Evolutionary conservation across 495 filamentous ascomycete species (phyloP), one percentile per base, ranked within the genome.

Genomic region (Annulohypoxylon maeteangense): DNA sequence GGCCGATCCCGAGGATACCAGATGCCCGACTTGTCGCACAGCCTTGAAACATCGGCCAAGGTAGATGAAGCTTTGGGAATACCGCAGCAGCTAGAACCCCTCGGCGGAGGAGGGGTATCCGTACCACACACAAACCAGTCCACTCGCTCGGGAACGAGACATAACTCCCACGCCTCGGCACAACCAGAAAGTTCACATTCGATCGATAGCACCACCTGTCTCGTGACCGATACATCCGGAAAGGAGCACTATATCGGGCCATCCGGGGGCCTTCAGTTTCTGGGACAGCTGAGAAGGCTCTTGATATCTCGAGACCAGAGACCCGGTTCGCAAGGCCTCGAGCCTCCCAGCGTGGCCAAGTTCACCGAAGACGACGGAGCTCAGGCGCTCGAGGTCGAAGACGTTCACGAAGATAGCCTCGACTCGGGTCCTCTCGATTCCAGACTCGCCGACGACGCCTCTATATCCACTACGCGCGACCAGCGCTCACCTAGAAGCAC

Each of bases 171-270:
- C 25, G n/a, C 48, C 25, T 18, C 38, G 4, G 7, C 32, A 40
- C 38, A 44, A 11, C 31, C 57, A 10, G 63, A 62, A 8, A 48
- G 10, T 16, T 22, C 23, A 12, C 23, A 38, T 20, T 56, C 57
- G 14, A 18, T 29, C 11, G 48, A 51, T 11, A 34, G 55, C n/a
- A 20, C 53, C 12, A 47, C 60, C 2, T 75, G 70, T 31, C 73
- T 80, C 20, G 68, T 79, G 10, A 70, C 72, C 31, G 78, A 80
- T 47, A 67, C 78, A 29, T 70, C 75, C 11, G 78, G 78, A 3
- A 77, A 76, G 63, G 73, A 70, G 44, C 78, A 81, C 32, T 81
- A 78, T 56, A 79, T 81, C 38, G 79, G 79, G 3, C 79, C 78
- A 31, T 72, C 78, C 7, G 76, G 78, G 34, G 77, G 75, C 31